Percentiles rank a stretch among this genome's conserved stretches.
Evolutionary conservation across 306 rosid genomes (phyloP).

Genomic region (Purshia tridentata): DNA sequence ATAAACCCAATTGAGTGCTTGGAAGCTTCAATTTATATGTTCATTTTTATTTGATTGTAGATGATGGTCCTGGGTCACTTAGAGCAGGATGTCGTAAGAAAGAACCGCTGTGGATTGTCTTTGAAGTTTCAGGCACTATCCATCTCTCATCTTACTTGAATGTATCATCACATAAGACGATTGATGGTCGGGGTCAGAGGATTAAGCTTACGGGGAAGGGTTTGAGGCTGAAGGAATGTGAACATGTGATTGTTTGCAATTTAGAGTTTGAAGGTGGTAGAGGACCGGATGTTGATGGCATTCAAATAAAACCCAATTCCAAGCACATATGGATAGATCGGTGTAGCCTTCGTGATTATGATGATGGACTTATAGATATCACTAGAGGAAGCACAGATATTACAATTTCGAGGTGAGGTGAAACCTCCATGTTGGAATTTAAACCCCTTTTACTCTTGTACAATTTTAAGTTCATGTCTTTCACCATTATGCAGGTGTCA

Average conservation of each 20-base stretch:
- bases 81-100: conserved; percentile 73
- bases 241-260: conserved; percentile 92
- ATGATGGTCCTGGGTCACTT: conserved; percentile 96
- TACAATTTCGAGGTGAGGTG: conserved; percentile 76
- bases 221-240: conserved; percentile 82
- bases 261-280: conserved; percentile 92
- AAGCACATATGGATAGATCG: conserved; percentile 94
- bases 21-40: neutral
- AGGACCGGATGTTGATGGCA: conserved; percentile 88
- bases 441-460: neutral
- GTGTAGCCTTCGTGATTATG: conserved; percentile 77
- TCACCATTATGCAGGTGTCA: conserved; percentile 61
- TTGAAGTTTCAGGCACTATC: conserved; percentile 79
- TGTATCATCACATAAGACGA: conserved; percentile 76
- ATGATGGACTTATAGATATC: conserved; percentile 87
- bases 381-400: conserved; percentile 81
- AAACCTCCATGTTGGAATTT: conserved; percentile 4
- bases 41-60: conserved; percentile 37
- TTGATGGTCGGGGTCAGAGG: conserved; percentile 85
- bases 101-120: conserved; percentile 91
- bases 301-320: conserved; percentile 96
- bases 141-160: conserved; percentile 66
- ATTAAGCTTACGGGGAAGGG: conserved; percentile 81
- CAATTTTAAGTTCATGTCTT: conserved; percentile 19
- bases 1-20: neutral